Percentiles rank a stretch among this genome's conserved stretches.
These are phyloP conservation scores for Trichoderma sp. DNA, from an alignment of 2,329 filamentous ascomycete species.

Conservation along the genomic window DNA sequence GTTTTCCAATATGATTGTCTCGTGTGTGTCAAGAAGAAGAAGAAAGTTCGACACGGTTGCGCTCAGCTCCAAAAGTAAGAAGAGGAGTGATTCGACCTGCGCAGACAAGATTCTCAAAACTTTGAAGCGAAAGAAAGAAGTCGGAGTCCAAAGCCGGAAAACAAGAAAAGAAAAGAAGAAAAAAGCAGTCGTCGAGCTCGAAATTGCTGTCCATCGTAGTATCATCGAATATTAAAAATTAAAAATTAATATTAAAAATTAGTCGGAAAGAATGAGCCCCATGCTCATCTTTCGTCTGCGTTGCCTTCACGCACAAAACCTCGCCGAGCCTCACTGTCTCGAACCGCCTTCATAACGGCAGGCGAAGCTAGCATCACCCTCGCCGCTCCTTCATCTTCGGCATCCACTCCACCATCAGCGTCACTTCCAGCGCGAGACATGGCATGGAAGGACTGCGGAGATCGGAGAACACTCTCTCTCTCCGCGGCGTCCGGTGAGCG, in stretches of 20 bases:
- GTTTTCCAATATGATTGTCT: constrained; percentile 6
- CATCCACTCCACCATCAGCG: background rate
- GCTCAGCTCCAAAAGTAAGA: constrained; percentile 1
- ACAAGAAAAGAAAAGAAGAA: background rate
- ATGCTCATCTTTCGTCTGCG: constrained; percentile 15
- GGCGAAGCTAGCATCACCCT: constrained; percentile 9
- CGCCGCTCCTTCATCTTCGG: background rate
- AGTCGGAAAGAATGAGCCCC: background rate
- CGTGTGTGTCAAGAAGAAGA: background rate
- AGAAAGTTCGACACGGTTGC: constrained; percentile 4
- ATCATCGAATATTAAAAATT: constrained; percentile 10
- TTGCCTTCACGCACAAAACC: constrained; percentile 7
- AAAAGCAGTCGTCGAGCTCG: constrained; percentile 14
- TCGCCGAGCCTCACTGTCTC: constrained; percentile 1
- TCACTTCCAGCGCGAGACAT: background rate
- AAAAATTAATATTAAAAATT: background rate
- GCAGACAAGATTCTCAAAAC: constrained; percentile 8
- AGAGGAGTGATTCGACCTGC: constrained; percentile 11
- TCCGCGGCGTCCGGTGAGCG: constrained; percentile 17
- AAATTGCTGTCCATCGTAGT: constrained; percentile 12
- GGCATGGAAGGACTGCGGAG: constrained; percentile 8
- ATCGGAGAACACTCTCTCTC: constrained; percentile 12
- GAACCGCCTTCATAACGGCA: constrained; percentile 18
- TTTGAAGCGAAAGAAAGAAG: background rate
- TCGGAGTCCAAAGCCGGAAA: background rate